Conservation (phyloP, 768 basidiomycete species). For the Vararia minispora region DNA sequence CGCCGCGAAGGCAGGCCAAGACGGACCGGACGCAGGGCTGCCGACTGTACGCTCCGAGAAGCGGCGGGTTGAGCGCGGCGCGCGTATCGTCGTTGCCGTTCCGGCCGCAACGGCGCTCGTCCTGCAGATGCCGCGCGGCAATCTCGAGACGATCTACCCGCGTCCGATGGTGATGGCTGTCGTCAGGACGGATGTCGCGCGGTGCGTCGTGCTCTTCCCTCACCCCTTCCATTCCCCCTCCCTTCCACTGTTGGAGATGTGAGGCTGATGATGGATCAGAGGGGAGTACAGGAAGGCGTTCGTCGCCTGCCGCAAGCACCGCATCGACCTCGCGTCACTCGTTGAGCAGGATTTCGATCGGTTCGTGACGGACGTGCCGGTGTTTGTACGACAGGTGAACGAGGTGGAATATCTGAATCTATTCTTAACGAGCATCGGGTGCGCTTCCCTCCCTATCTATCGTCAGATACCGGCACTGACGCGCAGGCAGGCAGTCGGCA, state of each 20-base stretch:
- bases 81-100: conserved; percentile 78
- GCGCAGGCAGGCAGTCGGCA: too few species aligned
- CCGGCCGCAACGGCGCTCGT: conserved; percentile 84
- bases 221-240: too few species aligned
- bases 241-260: neutral
- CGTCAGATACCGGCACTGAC: too few species aligned
- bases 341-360: conserved; percentile 65
- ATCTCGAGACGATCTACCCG: conserved; percentile 92
- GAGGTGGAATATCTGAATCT: conserved; percentile 91
- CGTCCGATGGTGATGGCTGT: conserved; percentile 83
- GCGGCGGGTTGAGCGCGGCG: conserved; percentile 82
- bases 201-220: conserved; percentile 32
- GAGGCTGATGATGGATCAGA: conserved; percentile 25
- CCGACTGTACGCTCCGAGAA: conserved; percentile 44
- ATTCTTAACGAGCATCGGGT: conserved; percentile 83
- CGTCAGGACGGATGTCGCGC: conserved; percentile 63
- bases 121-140: conserved; percentile 96
- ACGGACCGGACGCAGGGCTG: conserved; percentile 3
- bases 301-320: conserved; percentile 82
- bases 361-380: conserved; percentile 51
- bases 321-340: conserved; percentile 84
- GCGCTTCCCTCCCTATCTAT: too few species aligned
- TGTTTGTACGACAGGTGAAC: conserved; percentile 75
- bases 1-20: neutral
- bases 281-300: conserved; percentile 80